Evolutionary conservation across 768 basidiomycete genomes (phyloP).

Genomic region (Tulasnella sp.): DNA sequence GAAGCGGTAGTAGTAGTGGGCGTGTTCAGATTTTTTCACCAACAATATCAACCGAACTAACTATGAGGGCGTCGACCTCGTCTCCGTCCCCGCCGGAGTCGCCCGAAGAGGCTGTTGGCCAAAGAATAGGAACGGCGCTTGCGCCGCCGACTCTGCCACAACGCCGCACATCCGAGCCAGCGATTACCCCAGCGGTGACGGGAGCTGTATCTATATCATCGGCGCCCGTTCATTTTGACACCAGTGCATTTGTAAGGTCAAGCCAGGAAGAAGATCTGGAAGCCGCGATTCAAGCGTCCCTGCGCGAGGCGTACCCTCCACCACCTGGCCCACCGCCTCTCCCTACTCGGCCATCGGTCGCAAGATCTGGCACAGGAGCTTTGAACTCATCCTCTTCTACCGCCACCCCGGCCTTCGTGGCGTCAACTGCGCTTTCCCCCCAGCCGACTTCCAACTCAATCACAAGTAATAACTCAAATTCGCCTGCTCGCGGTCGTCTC

Average conservation of each 20-base stretch:
- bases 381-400: neutral
- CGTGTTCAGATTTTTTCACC: neutral
- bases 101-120: neutral
- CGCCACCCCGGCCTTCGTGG: neutral
- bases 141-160: neutral
- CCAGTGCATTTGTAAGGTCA: neutral
- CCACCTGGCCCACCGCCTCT: constrained; percentile 11
- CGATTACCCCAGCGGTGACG: neutral
- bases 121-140: neutral
- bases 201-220: neutral
- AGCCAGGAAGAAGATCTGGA: neutral
- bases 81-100: neutral
- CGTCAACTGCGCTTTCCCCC: neutral
- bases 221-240: neutral
- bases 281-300: constrained; percentile 5
- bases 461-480: neutral
- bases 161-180: neutral
- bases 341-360: too few relatives aligned
- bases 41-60: neutral
- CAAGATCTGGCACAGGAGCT: neutral
- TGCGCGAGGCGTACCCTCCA: neutral
- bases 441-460: neutral
- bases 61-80: neutral
- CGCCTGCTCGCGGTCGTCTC: neutral
- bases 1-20: neutral